Evolutionary conservation across 768 basidiomycete species (phyloP).

Genomic region (Coprinellus micaceus): DNA sequence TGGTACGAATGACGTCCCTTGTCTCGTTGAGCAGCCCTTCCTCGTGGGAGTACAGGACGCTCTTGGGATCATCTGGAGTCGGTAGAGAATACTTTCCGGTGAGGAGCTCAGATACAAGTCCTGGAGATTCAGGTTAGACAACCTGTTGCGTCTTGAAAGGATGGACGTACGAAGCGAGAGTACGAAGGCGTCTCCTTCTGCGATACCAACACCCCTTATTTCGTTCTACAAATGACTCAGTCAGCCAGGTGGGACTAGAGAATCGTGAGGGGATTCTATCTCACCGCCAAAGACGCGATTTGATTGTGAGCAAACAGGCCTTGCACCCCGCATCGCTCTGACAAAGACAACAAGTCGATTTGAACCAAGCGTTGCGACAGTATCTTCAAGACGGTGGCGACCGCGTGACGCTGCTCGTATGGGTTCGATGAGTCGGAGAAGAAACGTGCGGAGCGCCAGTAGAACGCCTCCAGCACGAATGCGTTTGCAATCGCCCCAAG

Average conservation of each 20-base stretch:
- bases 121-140: neutral
- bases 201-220: slow-evolving; percentile 17
- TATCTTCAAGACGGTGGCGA: slow-evolving; percentile 31
- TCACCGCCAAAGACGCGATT: slow-evolving; percentile 24
- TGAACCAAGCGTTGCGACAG: slow-evolving; percentile 22
- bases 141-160: neutral
- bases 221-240: slow-evolving; percentile 8
- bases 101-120: slow-evolving; percentile 15
- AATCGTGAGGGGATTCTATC: slow-evolving; percentile 5
- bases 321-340: slow-evolving; percentile 37
- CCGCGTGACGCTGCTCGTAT: slow-evolving; percentile 18
- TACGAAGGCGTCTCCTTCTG: slow-evolving; percentile 20
- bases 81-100: slow-evolving; percentile 15
- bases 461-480: slow-evolving; percentile 27
- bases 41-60: slow-evolving; percentile 22
- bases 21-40: slow-evolving; percentile 6
- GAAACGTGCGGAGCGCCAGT: slow-evolving; percentile 9
- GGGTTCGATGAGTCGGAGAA: slow-evolving; percentile 13
- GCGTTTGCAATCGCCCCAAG: slow-evolving; percentile 28
- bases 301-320: slow-evolving; percentile 33
- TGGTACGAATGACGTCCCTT: neutral
- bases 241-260: neutral
- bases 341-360: slow-evolving; percentile 15
- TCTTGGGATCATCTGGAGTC: slow-evolving; percentile 9
- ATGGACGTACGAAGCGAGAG: slow-evolving; percentile 21